Base-by-base conservation (phyloP, 495 filamentous ascomycete species). In the Daldinia caldariorum region DNA sequence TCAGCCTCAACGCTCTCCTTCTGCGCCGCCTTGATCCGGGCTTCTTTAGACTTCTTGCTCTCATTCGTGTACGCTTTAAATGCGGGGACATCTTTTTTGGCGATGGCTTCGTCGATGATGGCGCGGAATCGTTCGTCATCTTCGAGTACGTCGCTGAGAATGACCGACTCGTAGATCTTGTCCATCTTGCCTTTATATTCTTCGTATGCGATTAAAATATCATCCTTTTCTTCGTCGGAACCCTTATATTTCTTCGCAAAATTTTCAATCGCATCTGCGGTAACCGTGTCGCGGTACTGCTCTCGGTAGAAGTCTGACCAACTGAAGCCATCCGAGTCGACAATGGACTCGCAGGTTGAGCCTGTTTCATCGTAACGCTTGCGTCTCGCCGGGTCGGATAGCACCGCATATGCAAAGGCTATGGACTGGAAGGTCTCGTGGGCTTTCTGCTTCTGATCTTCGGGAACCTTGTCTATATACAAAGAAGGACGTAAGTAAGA, bases 401-500 rank as follows among this genome's bases (percentile, higher is more conserved):
- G 88, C 51, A 99, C 89, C 16, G 92, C 93, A 74, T 98, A 97
- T 47, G 96, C 94, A 67, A 97, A 94, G 9, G 94, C 95, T 71
- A 98, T 89, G 58, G 89, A 82, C 76, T 98, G 95, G 83, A 99
- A 99, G 38, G 86, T 89, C 55, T 81, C 76, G 68, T 95, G 88
- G 7, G 96, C 94, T 58, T 84, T 80, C 8, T 87, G 83, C 73
- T 90, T 91, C 37, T 87, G 77, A 37, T 87, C 83, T 1, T 85
- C 80, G 47, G 86, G 56, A 14, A 88, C 91, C 77, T 97, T 97
- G 83, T 97, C 94, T 90, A 26, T 26, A 26, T 26, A 71, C 18
- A 49, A 37, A 58, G 6, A 57, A 12, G 13, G 1, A 13, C 18
- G 41, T 7, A 8, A 51, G 31, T 69, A 10, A 65, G 61, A 63